phyloP scores from a whole-genome alignment of 129 eudicot genomes.

The Flaveria bidentis region DNA sequence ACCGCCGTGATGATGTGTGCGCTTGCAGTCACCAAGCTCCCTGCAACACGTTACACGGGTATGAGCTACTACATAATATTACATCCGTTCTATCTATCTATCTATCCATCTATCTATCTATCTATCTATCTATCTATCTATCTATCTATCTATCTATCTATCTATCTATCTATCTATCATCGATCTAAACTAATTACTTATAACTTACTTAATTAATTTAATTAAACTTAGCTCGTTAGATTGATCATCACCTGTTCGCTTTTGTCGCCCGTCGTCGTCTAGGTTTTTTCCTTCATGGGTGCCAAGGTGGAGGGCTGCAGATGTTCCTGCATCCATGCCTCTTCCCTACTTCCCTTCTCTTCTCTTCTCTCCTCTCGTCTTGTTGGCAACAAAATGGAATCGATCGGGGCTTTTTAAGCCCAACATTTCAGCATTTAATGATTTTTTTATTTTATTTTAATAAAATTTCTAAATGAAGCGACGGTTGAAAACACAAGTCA shows the following conservation, averaged over 20 bases:
- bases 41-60: not conserved
- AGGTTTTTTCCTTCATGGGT: slow-evolving; percentile 37
- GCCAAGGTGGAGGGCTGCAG: slow-evolving; percentile 37
- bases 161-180: too few relatives aligned
- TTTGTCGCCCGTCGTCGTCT: slow-evolving; percentile 83
- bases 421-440: not conserved
- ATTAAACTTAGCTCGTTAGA: not conserved
- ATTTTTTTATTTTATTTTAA: too few relatives aligned
- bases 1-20: slow-evolving; percentile 96
- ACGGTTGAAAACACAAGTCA: slow-evolving; percentile 19
- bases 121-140: too few relatives aligned
- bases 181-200: too few relatives aligned
- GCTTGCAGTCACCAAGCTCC: slow-evolving; percentile 55
- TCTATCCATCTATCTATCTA: too few relatives aligned
- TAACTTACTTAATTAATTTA: not conserved
- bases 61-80: too few relatives aligned
- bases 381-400: not conserved
- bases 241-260: slow-evolving; percentile 58
- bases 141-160: too few relatives aligned
- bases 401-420: slow-evolving; percentile 15
- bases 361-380: too few relatives aligned
- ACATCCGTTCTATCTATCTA: too few relatives aligned
- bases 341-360: not conserved
- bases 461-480: not conserved
- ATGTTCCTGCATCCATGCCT: slow-evolving; percentile 10